Percentiles rank a stretch among this genome's conserved stretches.
phyloP scores from a whole-genome alignment of 2,329 filamentous ascomycete species.

The Penicillium polonicum region DNA sequence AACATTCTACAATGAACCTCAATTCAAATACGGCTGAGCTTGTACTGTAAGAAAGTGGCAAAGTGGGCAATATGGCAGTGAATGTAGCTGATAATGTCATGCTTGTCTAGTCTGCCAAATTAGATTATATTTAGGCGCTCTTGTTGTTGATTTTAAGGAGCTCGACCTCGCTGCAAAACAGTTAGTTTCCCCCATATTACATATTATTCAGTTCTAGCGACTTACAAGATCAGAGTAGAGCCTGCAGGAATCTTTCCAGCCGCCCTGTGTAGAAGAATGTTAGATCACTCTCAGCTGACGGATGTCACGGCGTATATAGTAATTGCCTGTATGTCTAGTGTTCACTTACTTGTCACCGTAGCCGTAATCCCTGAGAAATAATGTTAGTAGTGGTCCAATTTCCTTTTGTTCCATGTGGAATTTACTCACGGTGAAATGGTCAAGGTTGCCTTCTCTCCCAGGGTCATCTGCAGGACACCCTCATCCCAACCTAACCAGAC shows the following conservation, averaged over 20 bases:
- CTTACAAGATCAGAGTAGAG: slow-evolving; percentile 77
- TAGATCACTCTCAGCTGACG: not conserved
- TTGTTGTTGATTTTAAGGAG: slow-evolving; percentile 63
- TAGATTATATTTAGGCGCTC: slow-evolving; percentile 34
- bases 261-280: slow-evolving; percentile 12
- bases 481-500: slow-evolving; percentile 67
- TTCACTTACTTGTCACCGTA: slow-evolving; percentile 40
- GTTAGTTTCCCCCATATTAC: slow-evolving; percentile 2
- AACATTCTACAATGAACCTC: not conserved
- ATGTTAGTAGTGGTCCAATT: not conserved
- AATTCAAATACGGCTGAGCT: not conserved
- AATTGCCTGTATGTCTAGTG: not conserved
- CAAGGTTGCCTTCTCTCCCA: slow-evolving; percentile 83
- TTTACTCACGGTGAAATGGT: slow-evolving; percentile 69
- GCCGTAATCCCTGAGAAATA: slow-evolving; percentile 30
- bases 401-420: not conserved
- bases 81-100: not conserved
- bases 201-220: slow-evolving; percentile 25
- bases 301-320: not conserved
- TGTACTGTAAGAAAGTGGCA: not conserved
- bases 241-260: slow-evolving; percentile 62
- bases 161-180: slow-evolving; percentile 60
- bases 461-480: slow-evolving; percentile 76
- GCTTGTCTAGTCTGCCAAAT: not conserved
- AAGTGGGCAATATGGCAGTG: not conserved